Evolutionary conservation across 768 basidiomycete genomes (phyloP).

Genomic region (Boletus tylopilopsis): DNA sequence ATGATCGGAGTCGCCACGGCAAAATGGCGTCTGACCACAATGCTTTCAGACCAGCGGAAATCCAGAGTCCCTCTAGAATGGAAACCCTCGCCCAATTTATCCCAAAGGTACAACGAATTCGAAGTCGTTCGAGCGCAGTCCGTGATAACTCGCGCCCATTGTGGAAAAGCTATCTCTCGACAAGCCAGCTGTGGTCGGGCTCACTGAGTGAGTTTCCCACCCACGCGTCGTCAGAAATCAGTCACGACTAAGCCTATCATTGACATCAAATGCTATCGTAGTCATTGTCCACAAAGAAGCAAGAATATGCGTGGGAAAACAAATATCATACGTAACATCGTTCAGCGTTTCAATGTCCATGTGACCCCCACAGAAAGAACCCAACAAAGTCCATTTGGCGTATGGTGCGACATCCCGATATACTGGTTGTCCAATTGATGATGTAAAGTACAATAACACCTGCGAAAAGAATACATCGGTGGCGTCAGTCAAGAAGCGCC

Average conservation of each 20-base stretch:
- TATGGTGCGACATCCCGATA: background rate
- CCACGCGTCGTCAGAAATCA: background rate
- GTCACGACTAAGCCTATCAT: background rate
- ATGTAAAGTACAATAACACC: conserved; percentile 1
- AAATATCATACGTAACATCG: conserved; percentile 11
- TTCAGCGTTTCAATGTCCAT: background rate
- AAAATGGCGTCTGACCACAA: too few species aligned
- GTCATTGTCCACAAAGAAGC: background rate
- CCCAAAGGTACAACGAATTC: too few species aligned
- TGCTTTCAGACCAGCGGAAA: too few species aligned
- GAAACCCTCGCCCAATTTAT: too few species aligned
- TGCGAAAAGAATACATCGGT: background rate
- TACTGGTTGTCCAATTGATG: background rate
- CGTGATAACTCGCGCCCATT: too few species aligned
- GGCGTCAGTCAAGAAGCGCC: background rate
- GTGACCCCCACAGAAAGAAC: background rate
- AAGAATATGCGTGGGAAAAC: background rate
- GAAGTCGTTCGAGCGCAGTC: too few species aligned
- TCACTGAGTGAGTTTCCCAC: background rate
- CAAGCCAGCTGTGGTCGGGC: too few species aligned
- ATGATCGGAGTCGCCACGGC: too few species aligned
- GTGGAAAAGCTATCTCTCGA: too few species aligned
- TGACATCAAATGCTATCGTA: too few species aligned
- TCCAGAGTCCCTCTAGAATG: too few species aligned
- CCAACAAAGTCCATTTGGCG: conserved; percentile 2